Conservation (phyloP, 2,329 filamentous ascomycete genomes). For the Ploettnerulaceae sp. region DNA sequence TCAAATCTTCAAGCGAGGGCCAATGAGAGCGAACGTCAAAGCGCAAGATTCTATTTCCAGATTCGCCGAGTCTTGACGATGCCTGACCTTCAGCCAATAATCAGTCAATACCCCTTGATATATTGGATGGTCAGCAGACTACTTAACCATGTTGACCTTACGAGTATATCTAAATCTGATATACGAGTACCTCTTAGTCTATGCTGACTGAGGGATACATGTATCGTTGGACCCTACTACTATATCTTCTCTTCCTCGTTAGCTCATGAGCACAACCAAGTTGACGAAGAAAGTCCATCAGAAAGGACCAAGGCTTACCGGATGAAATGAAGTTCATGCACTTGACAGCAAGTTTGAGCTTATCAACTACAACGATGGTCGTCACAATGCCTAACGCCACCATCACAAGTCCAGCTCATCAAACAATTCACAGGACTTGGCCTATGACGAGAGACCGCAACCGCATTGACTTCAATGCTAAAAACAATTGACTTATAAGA, state of each 20-base stretch:
- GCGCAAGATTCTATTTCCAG: no score
- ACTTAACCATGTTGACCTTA: no score
- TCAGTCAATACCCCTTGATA: no score
- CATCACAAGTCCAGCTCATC: neutral
- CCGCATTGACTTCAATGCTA: neutral
- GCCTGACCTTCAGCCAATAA: no score
- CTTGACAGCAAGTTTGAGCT: neutral
- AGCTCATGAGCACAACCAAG: conserved; percentile 2
- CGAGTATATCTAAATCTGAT: no score
- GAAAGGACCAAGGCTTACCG: neutral
- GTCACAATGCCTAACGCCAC: neutral
- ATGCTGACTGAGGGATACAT: conserved; percentile 2
- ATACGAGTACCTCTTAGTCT: no score
- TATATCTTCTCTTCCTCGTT: no score
- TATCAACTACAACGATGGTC: neutral
- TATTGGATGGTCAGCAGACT: no score
- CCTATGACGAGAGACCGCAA: conserved; percentile 3
- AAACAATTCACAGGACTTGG: neutral
- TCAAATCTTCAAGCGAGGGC: no score
- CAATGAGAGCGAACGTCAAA: no score
- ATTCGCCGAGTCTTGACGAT: no score
- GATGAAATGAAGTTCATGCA: conserved; percentile 3
- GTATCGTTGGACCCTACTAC: no score
- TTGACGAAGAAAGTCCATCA: neutral
- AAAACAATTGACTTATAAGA: conserved; percentile 1